phyloP scores from a whole-genome alignment of 441 rosid species.

The Populus hybrid region DNA sequence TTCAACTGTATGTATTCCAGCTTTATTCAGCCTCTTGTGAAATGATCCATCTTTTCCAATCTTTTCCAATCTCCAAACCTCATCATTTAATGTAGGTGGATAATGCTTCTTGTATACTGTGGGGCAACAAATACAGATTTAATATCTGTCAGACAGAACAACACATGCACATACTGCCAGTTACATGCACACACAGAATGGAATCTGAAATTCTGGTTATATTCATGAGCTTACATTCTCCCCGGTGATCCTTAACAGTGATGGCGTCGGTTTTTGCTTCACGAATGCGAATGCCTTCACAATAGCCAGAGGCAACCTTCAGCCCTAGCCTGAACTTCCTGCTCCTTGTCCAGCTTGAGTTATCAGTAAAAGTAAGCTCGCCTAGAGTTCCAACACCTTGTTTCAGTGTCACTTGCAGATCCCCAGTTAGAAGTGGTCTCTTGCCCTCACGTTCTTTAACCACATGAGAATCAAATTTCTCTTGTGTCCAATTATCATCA shows the following conservation, averaged over 20 bases:
- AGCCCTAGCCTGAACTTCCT: slow-evolving; percentile 83
- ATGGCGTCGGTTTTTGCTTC: slow-evolving; percentile 93
- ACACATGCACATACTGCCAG: background rate
- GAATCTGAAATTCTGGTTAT: background rate
- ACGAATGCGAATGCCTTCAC: slow-evolving; percentile 64
- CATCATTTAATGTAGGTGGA: too few species aligned
- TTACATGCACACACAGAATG: background rate
- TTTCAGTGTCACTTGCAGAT: slow-evolving; percentile 35
- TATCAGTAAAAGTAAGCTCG: slow-evolving; percentile 78
- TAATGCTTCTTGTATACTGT: slow-evolving; percentile 90
- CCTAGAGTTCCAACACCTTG: slow-evolving; percentile 90
- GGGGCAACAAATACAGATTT: background rate
- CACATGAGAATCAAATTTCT: slow-evolving; percentile 72
- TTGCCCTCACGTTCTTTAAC: slow-evolving; percentile 92
- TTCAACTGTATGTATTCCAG: too few species aligned
- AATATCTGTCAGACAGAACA: slow-evolving; percentile 2
- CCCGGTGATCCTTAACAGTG: slow-evolving; percentile 88
- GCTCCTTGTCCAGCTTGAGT: slow-evolving; percentile 93
- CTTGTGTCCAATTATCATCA: slow-evolving; percentile 61
- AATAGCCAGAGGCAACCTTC: slow-evolving; percentile 67
- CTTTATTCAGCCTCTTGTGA: too few species aligned
- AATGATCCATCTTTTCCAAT: too few species aligned
- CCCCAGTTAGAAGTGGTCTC: slow-evolving; percentile 60
- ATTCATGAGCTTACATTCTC: slow-evolving; percentile 61
- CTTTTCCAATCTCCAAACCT: too few species aligned